A percentile compares a stretch with the other conserved stretches of the same genome.
Conservation (phyloP, 108 stramenopile genomes). For the Asterionellopsis glacialis region DNA sequence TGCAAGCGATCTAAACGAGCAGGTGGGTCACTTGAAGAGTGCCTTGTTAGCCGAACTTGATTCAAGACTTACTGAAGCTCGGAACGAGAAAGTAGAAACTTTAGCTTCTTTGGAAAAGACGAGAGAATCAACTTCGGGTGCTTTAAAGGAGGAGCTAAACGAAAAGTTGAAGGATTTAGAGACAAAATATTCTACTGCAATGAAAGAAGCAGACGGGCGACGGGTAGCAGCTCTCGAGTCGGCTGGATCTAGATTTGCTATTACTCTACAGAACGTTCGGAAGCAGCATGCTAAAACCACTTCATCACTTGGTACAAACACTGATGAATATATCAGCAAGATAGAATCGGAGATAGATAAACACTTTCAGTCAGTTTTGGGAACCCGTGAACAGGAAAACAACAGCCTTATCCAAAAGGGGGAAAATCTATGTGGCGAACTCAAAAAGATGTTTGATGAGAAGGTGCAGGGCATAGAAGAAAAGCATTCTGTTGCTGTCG, state of each 20-base stretch:
- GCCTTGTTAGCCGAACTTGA: slow-evolving; percentile 6
- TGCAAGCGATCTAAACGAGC: not conserved
- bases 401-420: slow-evolving; percentile 55
- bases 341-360: slow-evolving; percentile 4
- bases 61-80: not conserved
- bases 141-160: slow-evolving; percentile 4
- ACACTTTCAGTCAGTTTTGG: not conserved
- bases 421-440: slow-evolving; percentile 70
- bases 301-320: not conserved
- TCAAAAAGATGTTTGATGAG: slow-evolving; percentile 53
- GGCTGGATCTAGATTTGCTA: not conserved
- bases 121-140: not conserved
- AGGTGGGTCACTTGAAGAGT: not conserved
- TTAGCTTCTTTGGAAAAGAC: not conserved
- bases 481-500: slow-evolving; percentile 12
- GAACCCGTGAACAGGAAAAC: slow-evolving; percentile 38
- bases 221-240: slow-evolving; percentile 4
- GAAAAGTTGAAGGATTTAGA: not conserved
- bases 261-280: not conserved
- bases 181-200: not conserved
- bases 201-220: slow-evolving; percentile 5
- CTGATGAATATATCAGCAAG: not conserved
- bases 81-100: not conserved
- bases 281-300: not conserved
- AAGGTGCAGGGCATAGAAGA: slow-evolving; percentile 39